A percentile compares a stretch with the other conserved stretches of the same genome.
phyloP scores from a whole-genome alignment of 306 rosid genomes.

The Trifolium subterraneum region DNA sequence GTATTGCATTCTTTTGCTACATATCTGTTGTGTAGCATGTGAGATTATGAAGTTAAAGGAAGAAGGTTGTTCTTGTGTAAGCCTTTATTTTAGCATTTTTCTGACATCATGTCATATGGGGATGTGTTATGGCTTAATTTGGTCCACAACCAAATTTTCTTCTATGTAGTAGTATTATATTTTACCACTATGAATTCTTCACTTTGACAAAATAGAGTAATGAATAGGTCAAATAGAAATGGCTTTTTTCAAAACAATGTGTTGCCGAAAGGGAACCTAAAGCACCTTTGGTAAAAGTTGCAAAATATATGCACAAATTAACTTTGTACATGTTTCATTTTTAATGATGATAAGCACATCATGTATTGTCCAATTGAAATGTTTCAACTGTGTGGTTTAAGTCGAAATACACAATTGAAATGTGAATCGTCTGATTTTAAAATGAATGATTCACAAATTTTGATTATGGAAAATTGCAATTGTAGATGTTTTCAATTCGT shows the following conservation, averaged over 20 bases:
- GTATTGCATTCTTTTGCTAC: background rate
- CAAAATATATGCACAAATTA: background rate
- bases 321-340: conserved; percentile 4
- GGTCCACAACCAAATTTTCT: background rate
- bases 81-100: conserved; percentile 2
- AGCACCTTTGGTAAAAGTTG: conserved; percentile 47
- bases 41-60: conserved; percentile 10
- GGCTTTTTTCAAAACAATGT: conserved; percentile 1
- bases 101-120: conserved; percentile 19
- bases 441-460: background rate
- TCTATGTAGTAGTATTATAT: background rate
- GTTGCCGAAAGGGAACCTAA: conserved; percentile 54
- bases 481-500: too few species aligned
- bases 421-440: background rate
- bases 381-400: background rate
- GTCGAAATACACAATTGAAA: background rate
- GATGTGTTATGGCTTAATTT: background rate
- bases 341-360: background rate
- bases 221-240: conserved; percentile 38
- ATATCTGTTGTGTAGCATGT: background rate
- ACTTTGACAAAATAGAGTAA: conserved; percentile 29
- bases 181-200: background rate
- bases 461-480: background rate
- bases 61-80: background rate
- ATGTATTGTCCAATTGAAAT: background rate